Base-by-base conservation (phyloP, 139 green algal genomes). In the Dunaliella primolecta region DNA sequence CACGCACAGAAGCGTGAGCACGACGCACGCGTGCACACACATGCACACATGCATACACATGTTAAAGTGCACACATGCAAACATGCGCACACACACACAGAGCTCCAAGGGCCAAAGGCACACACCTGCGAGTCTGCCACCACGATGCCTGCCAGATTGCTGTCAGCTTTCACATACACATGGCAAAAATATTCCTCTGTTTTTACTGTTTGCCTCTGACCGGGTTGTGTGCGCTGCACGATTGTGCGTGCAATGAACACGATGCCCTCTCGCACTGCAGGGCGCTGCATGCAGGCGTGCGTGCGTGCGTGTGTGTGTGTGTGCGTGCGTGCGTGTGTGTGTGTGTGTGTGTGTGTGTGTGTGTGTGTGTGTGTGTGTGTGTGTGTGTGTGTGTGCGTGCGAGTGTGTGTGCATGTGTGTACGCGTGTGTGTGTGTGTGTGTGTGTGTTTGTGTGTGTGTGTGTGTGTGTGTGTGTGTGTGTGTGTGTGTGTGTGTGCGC, bases 121-220 rank as follows among this genome's bases (percentile, higher is more conserved):
- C 72, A 78, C 30, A 34, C 72, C 29, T 78, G 72, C n/a, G 87
- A 86, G 87, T 99, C 96, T 56, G 93, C 93, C 56, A 99, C 95
- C 2, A 93, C 95, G 2, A 99, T 92, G 70, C 92, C 97, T 80
- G 94, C 94, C 36, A 99, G 87, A 0, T 95, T 95, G 71, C 2
- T 83, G 34, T 98, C 95, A 32, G 80, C 80, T 31, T 89, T 89
- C 55, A 99, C 97, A 86, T 96, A 94, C 21, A 94, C 95, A 84
- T 99, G 97, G 84, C 94, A 97, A 36, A 97, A 92, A 87, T 99
- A 99, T 75, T 98, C 95, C 46, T 99, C 95, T 36, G 98, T 90
- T 86, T 94, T 93, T 20, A 97, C 94, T 0, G 91, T 94, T 81
- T 98, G 96, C 32, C 96, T 88, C 85, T 94, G 91, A 0, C 95